Base-by-base conservation (phyloP, 176 grass and related monocot genomes). In the Melocanna baccifera region DNA sequence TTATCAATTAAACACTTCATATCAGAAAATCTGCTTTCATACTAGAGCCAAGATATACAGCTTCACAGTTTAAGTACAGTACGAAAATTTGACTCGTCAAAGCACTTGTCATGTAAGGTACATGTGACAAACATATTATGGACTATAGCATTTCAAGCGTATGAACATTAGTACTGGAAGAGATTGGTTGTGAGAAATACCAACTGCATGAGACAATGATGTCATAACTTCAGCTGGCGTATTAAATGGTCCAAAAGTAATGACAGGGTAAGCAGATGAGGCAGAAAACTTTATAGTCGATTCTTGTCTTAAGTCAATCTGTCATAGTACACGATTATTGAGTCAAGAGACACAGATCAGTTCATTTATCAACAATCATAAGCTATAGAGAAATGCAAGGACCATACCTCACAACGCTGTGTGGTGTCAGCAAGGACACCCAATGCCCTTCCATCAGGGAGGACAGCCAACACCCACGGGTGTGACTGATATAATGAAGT, bases 401-500 rank as follows among this genome's bases (percentile, higher is more conserved):
- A 62, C 25, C 63, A 88, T 83, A 95, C 95, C 43, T 98, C 92
- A 81, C 95, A 98, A 23, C 91, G 92, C 10, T 48, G 59, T 84
- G 92, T 95, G 30, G 91, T 98, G 79, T 98, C 92, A 53, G 95
- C 95, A 85, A 98, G 91, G 83, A 98, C 71, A 71, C 92, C 95
- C 65, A 95, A 48, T 88, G 91, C 79, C 73, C 77, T 95, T 36
- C 95, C 91, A 83, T 98, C 92, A 69, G 95, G 87, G 53, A 98
- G 85, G 65, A 98, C 20, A n/a, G 95, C 92, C 80, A 98, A 56
- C 67, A 98, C 95, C 92, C 92, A 98, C 73, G 95, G 92, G 80
- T 98, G 95, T 42, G 95, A 95, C 74, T 98, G 95, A 67, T 98
- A 98, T 53, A 98, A 84, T 22, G 95, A 95, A 26, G 91, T 93